Conservation (phyloP, 306 rosid genomes). For the Hylodesmum podocarpum region DNA sequence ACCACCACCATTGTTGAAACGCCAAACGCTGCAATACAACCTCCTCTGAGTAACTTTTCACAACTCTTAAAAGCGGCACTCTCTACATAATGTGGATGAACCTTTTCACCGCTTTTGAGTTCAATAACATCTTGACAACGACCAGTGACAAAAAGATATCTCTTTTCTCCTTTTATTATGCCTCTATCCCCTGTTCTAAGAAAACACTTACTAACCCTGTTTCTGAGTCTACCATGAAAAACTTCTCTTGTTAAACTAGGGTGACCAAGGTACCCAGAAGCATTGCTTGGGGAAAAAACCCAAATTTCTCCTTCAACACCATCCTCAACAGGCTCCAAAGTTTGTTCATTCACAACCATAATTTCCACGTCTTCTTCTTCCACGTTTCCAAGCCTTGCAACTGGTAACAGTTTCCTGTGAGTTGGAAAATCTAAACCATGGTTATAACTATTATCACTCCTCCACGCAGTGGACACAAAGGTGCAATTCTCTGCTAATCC, state of each 20-base stretch:
- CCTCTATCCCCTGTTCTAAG: slow-evolving; percentile 79
- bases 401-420: slow-evolving; percentile 61
- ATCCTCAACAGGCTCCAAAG: slow-evolving; percentile 60
- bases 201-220: slow-evolving; percentile 39
- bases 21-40: slow-evolving; percentile 59
- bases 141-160: slow-evolving; percentile 66
- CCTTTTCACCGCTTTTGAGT: slow-evolving; percentile 35
- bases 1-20: slow-evolving; percentile 32
- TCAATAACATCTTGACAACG: slow-evolving; percentile 56
- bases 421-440: slow-evolving; percentile 45
- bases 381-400: slow-evolving; percentile 47
- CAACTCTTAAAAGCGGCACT: slow-evolving; percentile 49
- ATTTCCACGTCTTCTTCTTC: slow-evolving; percentile 59
- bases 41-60: slow-evolving; percentile 55
- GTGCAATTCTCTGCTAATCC: slow-evolving; percentile 90
- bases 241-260: slow-evolving; percentile 64
- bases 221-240: slow-evolving; percentile 46
- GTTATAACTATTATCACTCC: background rate
- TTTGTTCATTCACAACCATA: slow-evolving; percentile 61
- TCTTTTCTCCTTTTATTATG: slow-evolving; percentile 54
- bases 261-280: slow-evolving; percentile 65
- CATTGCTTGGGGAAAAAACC: slow-evolving; percentile 84
- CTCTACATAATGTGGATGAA: slow-evolving; percentile 74
- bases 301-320: slow-evolving; percentile 85
- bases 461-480: slow-evolving; percentile 84